Evolutionary conservation across 306 rosid species (phyloP).

Genomic region (Alnus glutinosa): DNA sequence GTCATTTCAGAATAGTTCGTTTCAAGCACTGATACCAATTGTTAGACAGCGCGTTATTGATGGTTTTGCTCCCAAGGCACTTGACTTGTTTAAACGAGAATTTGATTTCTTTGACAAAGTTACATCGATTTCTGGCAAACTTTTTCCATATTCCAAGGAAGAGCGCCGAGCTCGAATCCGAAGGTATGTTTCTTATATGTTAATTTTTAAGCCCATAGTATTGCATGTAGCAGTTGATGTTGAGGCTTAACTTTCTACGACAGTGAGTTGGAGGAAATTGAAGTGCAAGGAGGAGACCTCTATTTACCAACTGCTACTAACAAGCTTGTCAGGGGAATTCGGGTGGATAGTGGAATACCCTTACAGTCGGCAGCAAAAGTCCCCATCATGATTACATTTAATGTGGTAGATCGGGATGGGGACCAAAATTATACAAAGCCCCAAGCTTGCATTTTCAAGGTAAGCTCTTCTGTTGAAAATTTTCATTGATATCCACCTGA

Average conservation of each 20-base stretch:
- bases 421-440: constrained; percentile 72
- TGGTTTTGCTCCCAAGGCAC: constrained; percentile 77
- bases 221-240: constrained; percentile 19
- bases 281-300: constrained; percentile 82
- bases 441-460: constrained; percentile 98
- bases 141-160: constrained; percentile 81
- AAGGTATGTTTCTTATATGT: constrained; percentile 45
- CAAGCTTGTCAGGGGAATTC: constrained; percentile 89
- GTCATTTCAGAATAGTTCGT: constrained; percentile 72
- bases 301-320: constrained; percentile 89
- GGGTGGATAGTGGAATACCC: constrained; percentile 93
- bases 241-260: constrained; percentile 23
- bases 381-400: constrained; percentile 93
- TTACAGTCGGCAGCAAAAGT: constrained; percentile 98
- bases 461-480: constrained; percentile 22
- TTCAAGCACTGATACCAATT: constrained; percentile 73
- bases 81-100: constrained; percentile 74
- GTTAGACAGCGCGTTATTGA: constrained; percentile 83
- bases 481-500: constrained; percentile 6
- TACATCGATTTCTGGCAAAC: constrained; percentile 92
- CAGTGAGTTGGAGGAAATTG: constrained; percentile 95
- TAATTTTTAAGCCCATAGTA: constrained; percentile 10
- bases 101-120: constrained; percentile 98
- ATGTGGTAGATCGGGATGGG: constrained; percentile 80
- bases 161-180: constrained; percentile 91